These are phyloP conservation scores for Neocatenulostroma microsporum DNA, from an alignment of 2,329 filamentous ascomycete genomes.

Conservation along the genomic window DNA sequence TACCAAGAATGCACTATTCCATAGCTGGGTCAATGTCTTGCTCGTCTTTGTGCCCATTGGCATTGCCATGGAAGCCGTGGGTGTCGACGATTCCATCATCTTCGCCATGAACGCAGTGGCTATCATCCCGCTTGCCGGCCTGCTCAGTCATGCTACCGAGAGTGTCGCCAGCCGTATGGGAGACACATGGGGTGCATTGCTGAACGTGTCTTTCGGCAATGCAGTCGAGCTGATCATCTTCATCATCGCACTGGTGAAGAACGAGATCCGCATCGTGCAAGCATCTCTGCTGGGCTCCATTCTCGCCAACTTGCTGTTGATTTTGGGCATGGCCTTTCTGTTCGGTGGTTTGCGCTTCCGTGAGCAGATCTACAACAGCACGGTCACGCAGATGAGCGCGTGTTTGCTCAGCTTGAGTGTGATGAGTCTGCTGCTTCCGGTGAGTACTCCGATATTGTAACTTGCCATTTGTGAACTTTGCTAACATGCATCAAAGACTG, in stretches of 20 bases:
- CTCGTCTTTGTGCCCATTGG: conserved; percentile 72
- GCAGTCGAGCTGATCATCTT: conserved; percentile 48
- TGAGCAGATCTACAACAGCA: conserved; percentile 94
- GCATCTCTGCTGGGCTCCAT: conserved; percentile 86
- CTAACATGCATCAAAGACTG: conserved; percentile 50
- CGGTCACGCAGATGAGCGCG: conserved; percentile 92
- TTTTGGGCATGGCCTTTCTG: conserved; percentile 86
- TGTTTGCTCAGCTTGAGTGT: conserved; percentile 85
- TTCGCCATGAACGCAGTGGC: conserved; percentile 47
- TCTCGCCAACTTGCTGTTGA: conserved; percentile 77
- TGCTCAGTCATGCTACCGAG: conserved; percentile 44
- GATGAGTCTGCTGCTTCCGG: conserved; percentile 76
- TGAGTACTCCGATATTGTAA: conserved; percentile 37
- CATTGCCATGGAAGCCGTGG: conserved; percentile 52
- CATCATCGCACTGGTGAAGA: conserved; percentile 69
- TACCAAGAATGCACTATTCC: conserved; percentile 53
- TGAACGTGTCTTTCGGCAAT: conserved; percentile 48
- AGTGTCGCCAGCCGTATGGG: conserved; percentile 41
- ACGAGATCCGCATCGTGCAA: conserved; percentile 86
- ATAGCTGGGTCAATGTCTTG: conserved; percentile 71
- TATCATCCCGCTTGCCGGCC: conserved; percentile 44
- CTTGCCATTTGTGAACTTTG: neutral
- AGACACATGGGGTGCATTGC: conserved; percentile 42
- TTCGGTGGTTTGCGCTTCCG: conserved; percentile 77
- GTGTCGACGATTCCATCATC: conserved; percentile 36